Conservation (phyloP, 345 rosid species). For the Brassica cretica region DNA sequence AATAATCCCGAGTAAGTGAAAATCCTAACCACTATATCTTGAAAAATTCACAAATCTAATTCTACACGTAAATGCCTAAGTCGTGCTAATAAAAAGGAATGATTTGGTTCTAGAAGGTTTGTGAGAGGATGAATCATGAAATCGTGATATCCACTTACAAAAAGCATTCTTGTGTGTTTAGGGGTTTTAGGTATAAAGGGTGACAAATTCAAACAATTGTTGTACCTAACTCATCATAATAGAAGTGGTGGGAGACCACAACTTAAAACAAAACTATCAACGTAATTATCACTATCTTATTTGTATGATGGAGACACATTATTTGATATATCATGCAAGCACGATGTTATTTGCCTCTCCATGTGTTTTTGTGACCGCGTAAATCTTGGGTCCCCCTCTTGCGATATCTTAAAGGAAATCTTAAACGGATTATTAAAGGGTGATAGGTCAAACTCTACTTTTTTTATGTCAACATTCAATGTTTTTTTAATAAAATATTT, state of each 20-base stretch:
- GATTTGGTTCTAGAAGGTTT: slow-evolving; percentile 31
- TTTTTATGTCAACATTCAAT: slow-evolving; percentile 7
- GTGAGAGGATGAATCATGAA: slow-evolving; percentile 5
- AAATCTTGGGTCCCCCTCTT: slow-evolving; percentile 24
- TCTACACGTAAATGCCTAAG: slow-evolving; percentile 5
- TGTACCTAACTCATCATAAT: slow-evolving; percentile 11
- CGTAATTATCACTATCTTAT: slow-evolving; percentile 8
- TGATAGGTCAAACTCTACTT: slow-evolving; percentile 15
- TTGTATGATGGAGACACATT: slow-evolving; percentile 30
- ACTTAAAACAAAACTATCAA: slow-evolving; percentile 17
- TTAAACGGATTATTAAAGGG: neutral
- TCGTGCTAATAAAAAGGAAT: slow-evolving; percentile 12
- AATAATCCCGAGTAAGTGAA: slow-evolving; percentile 54
- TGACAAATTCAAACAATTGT: slow-evolving; percentile 15
- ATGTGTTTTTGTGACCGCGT: slow-evolving; percentile 38
- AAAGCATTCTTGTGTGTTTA: slow-evolving; percentile 2
- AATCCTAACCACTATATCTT: slow-evolving; percentile 30
- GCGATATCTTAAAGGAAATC: slow-evolving; percentile 12
- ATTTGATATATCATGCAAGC: slow-evolving; percentile 37
- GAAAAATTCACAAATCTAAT: slow-evolving; percentile 1
- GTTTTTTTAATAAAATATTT: neutral
- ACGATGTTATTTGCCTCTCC: slow-evolving; percentile 29
- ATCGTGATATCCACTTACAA: slow-evolving; percentile 36
- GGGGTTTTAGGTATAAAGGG: neutral
- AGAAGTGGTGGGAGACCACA: slow-evolving; percentile 34